Conservation (phyloP, 371 early-diverging fungal species). For the Dichotomocladium elegans region DNA sequence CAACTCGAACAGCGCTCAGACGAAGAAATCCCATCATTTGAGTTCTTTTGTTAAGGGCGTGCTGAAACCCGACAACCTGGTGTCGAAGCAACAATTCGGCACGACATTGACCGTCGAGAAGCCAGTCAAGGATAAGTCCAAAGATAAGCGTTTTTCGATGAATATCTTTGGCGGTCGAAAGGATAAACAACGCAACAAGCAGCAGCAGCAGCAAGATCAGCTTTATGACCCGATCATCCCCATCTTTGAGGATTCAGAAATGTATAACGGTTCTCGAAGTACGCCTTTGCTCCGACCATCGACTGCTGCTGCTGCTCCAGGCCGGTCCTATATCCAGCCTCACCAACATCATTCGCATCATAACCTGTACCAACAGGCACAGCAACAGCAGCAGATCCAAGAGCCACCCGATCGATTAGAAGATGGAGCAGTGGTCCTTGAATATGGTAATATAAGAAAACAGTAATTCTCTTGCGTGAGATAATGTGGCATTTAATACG, state of each 20-base stretch:
- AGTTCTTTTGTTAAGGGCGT: constrained; percentile 21
- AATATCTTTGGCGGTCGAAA: constrained; percentile 17
- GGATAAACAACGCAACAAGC: constrained; percentile 17
- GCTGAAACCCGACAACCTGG: constrained; percentile 5
- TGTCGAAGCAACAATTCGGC: neutral
- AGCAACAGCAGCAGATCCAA: constrained; percentile 5
- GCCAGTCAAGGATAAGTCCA: neutral
- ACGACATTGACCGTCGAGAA: neutral
- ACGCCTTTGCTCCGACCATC: neutral
- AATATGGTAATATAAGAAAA: neutral
- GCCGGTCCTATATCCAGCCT: neutral
- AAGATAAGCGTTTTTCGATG: constrained; percentile 18
- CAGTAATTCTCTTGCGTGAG: neutral
- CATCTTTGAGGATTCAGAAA: neutral
- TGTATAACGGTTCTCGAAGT: neutral
- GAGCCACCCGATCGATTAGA: constrained; percentile 4
- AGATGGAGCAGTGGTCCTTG: constrained; percentile 10
- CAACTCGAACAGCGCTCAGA: constrained; percentile 1
- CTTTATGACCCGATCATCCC: too few species aligned
- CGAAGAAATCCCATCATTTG: constrained; percentile 16
- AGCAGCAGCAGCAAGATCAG: constrained; percentile 6
- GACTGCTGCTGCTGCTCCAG: neutral
- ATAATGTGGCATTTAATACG: neutral
- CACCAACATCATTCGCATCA: neutral
- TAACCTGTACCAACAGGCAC: constrained; percentile 5